These are phyloP conservation scores for Pelargonium myrrhifolium DNA, from an alignment of 441 rosid species.

Conservation along the genomic window DNA sequence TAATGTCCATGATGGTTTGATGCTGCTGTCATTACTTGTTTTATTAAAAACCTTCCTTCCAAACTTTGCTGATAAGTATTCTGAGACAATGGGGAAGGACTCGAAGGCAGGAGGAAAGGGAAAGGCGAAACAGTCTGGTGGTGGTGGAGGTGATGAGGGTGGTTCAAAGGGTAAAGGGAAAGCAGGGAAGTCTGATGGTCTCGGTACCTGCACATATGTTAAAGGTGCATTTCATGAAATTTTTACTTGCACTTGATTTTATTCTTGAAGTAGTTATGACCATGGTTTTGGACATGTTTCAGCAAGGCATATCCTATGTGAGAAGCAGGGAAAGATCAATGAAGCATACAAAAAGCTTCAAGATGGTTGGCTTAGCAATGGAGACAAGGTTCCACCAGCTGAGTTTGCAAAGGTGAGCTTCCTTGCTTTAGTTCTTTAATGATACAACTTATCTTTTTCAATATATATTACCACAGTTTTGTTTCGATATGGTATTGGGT, in stretches of 20 bases:
- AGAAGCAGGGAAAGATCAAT: conserved; percentile 91
- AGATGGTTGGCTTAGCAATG: conserved; percentile 89
- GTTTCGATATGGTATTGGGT: not conserved
- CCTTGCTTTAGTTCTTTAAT: not conserved
- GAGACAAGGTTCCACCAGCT: conserved; percentile 96
- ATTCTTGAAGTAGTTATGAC: not conserved
- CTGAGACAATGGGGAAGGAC: conserved; percentile 68
- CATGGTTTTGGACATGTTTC: conserved; percentile 19
- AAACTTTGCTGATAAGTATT: not conserved
- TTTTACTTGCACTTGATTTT: not conserved
- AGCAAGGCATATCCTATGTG: conserved; percentile 87
- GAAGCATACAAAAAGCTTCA: conserved; percentile 90
- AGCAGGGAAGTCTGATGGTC: conserved; percentile 85
- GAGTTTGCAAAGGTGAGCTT: conserved; percentile 81
- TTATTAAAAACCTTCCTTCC: not conserved
- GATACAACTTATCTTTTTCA: not conserved
- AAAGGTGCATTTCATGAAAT: conserved; percentile 45
- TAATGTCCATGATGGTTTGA: not conserved
- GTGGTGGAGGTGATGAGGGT: conserved; percentile 61
- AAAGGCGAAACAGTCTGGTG: conserved; percentile 74
- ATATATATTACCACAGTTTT: not conserved
- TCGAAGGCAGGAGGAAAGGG: conserved; percentile 66
- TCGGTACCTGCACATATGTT: conserved; percentile 93
- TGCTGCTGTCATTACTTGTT: not conserved
- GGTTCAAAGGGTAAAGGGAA: conserved; percentile 91